Conservation (phyloP, 108 stramenopile species). For the Nitzschia inconspicua region DNA sequence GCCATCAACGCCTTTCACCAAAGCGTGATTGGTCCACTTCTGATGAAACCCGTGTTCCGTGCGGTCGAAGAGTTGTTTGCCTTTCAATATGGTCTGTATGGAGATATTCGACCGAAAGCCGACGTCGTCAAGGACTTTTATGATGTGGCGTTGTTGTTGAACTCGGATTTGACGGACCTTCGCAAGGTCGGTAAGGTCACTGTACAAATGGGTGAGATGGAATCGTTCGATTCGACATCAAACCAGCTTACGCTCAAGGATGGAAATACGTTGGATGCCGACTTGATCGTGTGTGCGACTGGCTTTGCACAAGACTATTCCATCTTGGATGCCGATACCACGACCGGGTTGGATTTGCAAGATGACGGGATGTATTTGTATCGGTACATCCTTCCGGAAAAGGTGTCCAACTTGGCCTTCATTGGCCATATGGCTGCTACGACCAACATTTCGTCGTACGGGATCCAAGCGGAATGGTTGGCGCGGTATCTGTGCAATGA, state of each 20-base stretch:
- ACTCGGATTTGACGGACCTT: slow-evolving; percentile 11
- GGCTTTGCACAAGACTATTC: slow-evolving; percentile 34
- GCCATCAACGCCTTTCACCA: background rate
- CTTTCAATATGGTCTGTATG: slow-evolving; percentile 14
- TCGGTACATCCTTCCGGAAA: slow-evolving; percentile 18
- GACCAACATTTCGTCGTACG: slow-evolving; percentile 21
- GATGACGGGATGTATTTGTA: slow-evolving; percentile 29
- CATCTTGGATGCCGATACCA: slow-evolving; percentile 12
- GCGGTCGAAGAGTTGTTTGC: slow-evolving; percentile 30
- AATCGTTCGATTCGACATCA: slow-evolving; percentile 4
- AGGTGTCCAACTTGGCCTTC: slow-evolving; percentile 17
- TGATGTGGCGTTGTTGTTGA: slow-evolving; percentile 18
- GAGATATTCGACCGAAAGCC: slow-evolving; percentile 6
- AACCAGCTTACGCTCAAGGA: background rate
- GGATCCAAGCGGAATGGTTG: slow-evolving; percentile 35
- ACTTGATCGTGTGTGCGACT: slow-evolving; percentile 26
- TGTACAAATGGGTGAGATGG: slow-evolving; percentile 20
- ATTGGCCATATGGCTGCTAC: slow-evolving; percentile 20
- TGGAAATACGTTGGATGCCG: slow-evolving; percentile 5
- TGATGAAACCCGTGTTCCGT: slow-evolving; percentile 23
- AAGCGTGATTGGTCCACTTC: background rate
- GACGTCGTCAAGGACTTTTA: slow-evolving; percentile 36
- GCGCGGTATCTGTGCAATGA: slow-evolving; percentile 13
- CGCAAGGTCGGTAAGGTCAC: slow-evolving; percentile 14
- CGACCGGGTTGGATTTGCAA: slow-evolving; percentile 11